Conservation (phyloP, 2,329 filamentous ascomycete species). For the Exophiala mesophila region DNA sequence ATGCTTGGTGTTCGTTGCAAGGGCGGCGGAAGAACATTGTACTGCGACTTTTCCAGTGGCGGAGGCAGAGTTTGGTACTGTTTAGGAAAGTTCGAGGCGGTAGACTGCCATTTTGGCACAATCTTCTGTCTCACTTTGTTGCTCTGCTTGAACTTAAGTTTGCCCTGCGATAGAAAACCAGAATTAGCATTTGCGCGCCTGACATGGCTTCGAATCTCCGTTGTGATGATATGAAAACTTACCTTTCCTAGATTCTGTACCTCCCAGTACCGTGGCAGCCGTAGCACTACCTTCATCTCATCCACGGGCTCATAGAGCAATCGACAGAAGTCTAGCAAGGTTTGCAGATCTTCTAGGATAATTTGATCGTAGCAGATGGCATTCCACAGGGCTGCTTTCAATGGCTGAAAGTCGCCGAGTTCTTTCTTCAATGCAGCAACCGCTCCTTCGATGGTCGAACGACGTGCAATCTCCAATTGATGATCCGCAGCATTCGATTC, state of each 20-base stretch:
- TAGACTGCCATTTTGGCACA: constrained; percentile 27
- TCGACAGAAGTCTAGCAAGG: constrained; percentile 54
- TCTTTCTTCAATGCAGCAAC: constrained; percentile 52
- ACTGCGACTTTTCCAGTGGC: constrained; percentile 1
- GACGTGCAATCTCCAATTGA: constrained; percentile 51
- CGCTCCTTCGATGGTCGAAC: constrained; percentile 55
- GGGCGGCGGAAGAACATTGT: constrained; percentile 1
- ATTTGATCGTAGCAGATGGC: constrained; percentile 50
- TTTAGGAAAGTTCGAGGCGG: constrained; percentile 20
- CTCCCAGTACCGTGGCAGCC: constrained; percentile 55
- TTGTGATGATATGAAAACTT: no score
- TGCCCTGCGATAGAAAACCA: constrained; percentile 30
- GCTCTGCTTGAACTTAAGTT: constrained; percentile 41
- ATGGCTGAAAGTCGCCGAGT: constrained; percentile 43
- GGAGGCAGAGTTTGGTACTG: constrained; percentile 1
- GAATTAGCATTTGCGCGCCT: not conserved
- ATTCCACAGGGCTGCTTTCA: constrained; percentile 53
- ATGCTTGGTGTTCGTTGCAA: not conserved
- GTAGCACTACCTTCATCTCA: constrained; percentile 46
- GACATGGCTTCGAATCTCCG: not conserved
- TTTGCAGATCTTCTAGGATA: constrained; percentile 50
- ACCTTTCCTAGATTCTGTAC: constrained; percentile 51
- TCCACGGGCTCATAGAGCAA: constrained; percentile 53
- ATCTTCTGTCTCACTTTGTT: constrained; percentile 36
- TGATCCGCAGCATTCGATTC: constrained; percentile 42